Evolutionary conservation across 257 asterid genomes (phyloP), one percentile per base, ranked within the genome.

Genomic region (Solanum neorickii): DNA sequence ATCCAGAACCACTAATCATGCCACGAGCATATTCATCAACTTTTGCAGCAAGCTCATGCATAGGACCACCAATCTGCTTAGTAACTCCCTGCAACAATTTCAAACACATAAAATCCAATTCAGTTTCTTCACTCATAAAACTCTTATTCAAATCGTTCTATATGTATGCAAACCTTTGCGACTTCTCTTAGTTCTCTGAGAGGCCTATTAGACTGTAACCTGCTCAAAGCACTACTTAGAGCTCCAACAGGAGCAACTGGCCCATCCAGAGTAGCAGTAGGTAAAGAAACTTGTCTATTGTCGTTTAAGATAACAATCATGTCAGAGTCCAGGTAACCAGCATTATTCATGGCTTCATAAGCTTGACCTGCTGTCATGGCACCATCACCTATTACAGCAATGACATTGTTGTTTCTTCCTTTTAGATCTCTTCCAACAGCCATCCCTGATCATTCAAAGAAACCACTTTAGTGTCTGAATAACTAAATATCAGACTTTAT

Each of bases 331-430:
- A 96, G 91, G 92, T 95, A 96, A 42, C 99, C 99, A 14, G 98
- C 99, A 47, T 96, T 96, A 89, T 96, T 95, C 99, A 96, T 95
- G 37, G 99, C 99, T 90, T 96, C 99, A 87, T 96, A 96, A 2
- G 98, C 99, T 88, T 96, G 98, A 15, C 99, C 99, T 6, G 98
- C 99, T 33, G 99, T 96, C 99, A 96, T 96, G 15, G 99, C 97
- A 83, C 99, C 99, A 29, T 96, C 99, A 12, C 99, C 99, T 60
- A 96, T 96, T 60, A 95, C 98, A 20, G 98, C 96, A 84, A 96
- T 92, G 3, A 96, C 98, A 39, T 90, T 47, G 90, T 95, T 96
- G 29, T 88, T 95, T 87, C 94, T 90, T 29, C 98, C 98, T 89
- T 95, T 95, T 29, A 96, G 90, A 87, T 96, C 99, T 88, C 99